Percentiles rank a stretch among this genome's conserved stretches.
Conservation (phyloP, 1,139 yeast genomes). For the Debaryomyces nepalensis region DNA sequence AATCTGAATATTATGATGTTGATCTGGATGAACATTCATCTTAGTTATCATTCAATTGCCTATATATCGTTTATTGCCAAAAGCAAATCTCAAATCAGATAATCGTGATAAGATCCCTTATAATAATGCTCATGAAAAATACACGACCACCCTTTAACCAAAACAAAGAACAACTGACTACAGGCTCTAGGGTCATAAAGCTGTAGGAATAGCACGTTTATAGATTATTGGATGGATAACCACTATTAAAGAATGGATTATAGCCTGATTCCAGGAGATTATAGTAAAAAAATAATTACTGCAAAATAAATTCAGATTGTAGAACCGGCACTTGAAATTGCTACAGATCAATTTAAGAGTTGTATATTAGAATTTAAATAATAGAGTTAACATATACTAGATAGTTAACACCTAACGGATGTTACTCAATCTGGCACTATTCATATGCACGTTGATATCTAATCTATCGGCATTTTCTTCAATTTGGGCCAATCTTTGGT, state of each 20-base stretch:
- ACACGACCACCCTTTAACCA: constrained; percentile 1
- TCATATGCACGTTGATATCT: constrained; percentile 59
- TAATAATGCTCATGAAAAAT: constrained; percentile 1
- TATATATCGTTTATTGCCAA: neutral
- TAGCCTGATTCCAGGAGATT: neutral
- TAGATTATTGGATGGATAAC: too few species aligned
- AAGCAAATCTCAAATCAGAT: neutral
- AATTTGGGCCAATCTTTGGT: constrained; percentile 50
- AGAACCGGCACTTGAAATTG: too few species aligned
- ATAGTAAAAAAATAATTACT: neutral
- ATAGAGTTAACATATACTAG: neutral
- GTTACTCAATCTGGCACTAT: constrained; percentile 49
- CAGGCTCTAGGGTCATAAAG: too few species aligned
- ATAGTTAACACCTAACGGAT: constrained; percentile 32
- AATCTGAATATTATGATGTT: constrained; percentile 37
- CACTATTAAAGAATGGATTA: too few species aligned
- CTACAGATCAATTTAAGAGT: too few species aligned
- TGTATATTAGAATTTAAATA: neutral
- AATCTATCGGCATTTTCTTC: constrained; percentile 61
- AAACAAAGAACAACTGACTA: too few species aligned
- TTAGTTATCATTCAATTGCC: constrained; percentile 10
- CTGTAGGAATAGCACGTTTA: too few species aligned
- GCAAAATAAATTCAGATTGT: too few species aligned
- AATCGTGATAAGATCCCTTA: constrained; percentile 4
- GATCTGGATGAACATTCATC: constrained; percentile 22